Evolutionary conservation across 768 basidiomycete genomes (phyloP).

Genomic region (Lenzites betulinus): DNA sequence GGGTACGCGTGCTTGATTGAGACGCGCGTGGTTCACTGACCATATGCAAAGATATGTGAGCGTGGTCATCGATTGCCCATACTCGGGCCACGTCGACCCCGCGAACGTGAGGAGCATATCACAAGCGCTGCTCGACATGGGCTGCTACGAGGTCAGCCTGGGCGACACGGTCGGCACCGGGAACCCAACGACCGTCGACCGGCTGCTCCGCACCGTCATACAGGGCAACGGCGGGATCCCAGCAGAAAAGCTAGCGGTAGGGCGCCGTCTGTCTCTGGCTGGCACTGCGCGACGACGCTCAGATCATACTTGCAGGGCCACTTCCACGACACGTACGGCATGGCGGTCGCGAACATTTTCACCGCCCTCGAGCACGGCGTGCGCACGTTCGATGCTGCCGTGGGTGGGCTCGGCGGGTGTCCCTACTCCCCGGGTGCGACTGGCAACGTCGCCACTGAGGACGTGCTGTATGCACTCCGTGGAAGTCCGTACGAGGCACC

Average conservation of each 20-base stretch:
- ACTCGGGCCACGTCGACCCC: conserved; percentile 74
- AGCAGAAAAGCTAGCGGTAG: conserved; percentile 70
- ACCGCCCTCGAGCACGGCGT: conserved; percentile 73
- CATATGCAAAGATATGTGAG: conserved; percentile 69
- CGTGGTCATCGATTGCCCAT: conserved; percentile 83
- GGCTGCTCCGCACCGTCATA: conserved; percentile 72
- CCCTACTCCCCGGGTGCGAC: conserved; percentile 96
- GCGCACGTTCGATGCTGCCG: conserved; percentile 78
- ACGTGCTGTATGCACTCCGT: conserved; percentile 81
- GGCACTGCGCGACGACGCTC: background rate
- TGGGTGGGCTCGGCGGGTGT: conserved; percentile 92
- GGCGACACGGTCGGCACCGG: conserved; percentile 93
- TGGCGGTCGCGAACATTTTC: conserved; percentile 76
- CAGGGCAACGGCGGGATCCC: conserved; percentile 57
- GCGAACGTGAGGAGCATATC: conserved; percentile 67
- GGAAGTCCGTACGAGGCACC: conserved; percentile 59
- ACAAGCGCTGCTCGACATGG: conserved; percentile 78
- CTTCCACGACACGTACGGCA: conserved; percentile 92
- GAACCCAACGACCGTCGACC: conserved; percentile 64
- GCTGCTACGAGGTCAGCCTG: conserved; percentile 90
- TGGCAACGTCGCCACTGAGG: conserved; percentile 93
- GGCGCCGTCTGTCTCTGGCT: conserved; percentile 21
- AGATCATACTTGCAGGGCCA: conserved; percentile 33
- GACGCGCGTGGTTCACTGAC: background rate
- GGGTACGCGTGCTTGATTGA: conserved; percentile 65